Conservation (phyloP, 2,329 filamentous ascomycete genomes). For the Canariomyces notabilis region DNA sequence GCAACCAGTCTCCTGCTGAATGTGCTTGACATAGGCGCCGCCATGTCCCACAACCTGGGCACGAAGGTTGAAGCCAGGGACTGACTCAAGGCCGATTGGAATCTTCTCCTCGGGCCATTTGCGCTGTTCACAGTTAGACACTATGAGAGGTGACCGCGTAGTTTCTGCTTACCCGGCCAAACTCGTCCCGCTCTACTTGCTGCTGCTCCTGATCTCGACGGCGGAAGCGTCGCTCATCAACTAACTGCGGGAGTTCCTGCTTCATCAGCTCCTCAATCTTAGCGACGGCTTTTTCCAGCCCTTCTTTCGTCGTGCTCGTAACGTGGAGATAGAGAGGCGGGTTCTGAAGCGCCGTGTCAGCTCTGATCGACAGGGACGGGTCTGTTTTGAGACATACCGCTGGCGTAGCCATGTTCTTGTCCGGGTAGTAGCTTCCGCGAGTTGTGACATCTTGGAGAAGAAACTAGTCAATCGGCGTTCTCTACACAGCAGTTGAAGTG, state of each 20-base stretch:
- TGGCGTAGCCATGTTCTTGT: slow-evolving; percentile 94
- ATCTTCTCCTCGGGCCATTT: slow-evolving; percentile 99
- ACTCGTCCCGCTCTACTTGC: slow-evolving; percentile 76
- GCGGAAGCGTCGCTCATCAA: slow-evolving; percentile 61
- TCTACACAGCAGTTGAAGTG: slow-evolving; percentile 42
- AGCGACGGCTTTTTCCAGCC: slow-evolving; percentile 79
- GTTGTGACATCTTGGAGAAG: slow-evolving; percentile 90
- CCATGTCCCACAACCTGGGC: slow-evolving; percentile 94
- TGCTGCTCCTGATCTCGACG: slow-evolving; percentile 56
- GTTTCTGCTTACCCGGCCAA: slow-evolving; percentile 62
- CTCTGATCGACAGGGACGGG: neutral
- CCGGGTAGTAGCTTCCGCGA: slow-evolving; percentile 91
- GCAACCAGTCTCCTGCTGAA: slow-evolving; percentile 90
- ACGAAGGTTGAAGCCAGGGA: slow-evolving; percentile 91
- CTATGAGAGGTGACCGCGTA: slow-evolving; percentile 16
- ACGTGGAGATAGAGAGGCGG: slow-evolving; percentile 93
- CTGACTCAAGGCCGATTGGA: slow-evolving; percentile 80
- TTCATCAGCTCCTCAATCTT: slow-evolving; percentile 95
- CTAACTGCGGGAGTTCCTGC: slow-evolving; percentile 88
- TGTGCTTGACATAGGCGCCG: slow-evolving; percentile 95
- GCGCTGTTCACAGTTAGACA: slow-evolving; percentile 50
- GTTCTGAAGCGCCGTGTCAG: slow-evolving; percentile 50
- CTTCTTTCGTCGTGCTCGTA: slow-evolving; percentile 85
- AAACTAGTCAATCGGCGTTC: slow-evolving; percentile 57
- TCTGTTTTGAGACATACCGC: slow-evolving; percentile 75